A percentile compares a stretch with the other conserved stretches of the same genome.
Evolutionary conservation across 352 stramenopile species (phyloP).

Genomic region (Phytopythium vexans): DNA sequence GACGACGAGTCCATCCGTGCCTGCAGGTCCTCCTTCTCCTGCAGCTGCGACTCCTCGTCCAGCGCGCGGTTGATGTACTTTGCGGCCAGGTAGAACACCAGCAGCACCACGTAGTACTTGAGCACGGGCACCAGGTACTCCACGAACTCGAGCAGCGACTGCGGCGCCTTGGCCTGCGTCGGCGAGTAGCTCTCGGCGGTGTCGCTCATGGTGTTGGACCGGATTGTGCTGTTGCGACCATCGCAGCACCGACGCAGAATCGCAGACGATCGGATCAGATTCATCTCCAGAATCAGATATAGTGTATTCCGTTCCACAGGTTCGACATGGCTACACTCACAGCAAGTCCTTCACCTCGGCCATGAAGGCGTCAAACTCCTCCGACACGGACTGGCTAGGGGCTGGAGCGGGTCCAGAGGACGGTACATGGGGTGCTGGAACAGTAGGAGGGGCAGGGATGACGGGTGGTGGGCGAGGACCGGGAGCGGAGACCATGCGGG

Average conservation of each 20-base stretch:
- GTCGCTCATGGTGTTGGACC: background rate
- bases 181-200: background rate
- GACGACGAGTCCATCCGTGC: background rate
- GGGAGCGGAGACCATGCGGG: background rate
- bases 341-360: conserved; percentile 55
- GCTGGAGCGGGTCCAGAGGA: background rate
- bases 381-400: conserved; percentile 26
- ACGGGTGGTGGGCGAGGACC: conserved; percentile 2
- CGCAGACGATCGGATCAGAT: background rate
- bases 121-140: conserved; percentile 52
- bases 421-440: conserved; percentile 3
- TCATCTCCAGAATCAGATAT: conserved; percentile 1
- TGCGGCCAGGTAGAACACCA: conserved; percentile 54
- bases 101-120: conserved; percentile 74
- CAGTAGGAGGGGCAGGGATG: background rate
- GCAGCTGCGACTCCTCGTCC: conserved; percentile 38
- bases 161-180: conserved; percentile 15
- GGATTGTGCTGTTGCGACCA: background rate
- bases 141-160: conserved; percentile 55
- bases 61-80: conserved; percentile 60
- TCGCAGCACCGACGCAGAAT: background rate
- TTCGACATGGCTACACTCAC: background rate
- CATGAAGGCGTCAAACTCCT: conserved; percentile 72
- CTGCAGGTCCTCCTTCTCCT: conserved; percentile 37
- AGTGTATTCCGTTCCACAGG: conserved; percentile 2